Evolutionary conservation across 2,329 filamentous ascomycete genomes (phyloP).

Genomic region (Colletotrichum sp.): DNA sequence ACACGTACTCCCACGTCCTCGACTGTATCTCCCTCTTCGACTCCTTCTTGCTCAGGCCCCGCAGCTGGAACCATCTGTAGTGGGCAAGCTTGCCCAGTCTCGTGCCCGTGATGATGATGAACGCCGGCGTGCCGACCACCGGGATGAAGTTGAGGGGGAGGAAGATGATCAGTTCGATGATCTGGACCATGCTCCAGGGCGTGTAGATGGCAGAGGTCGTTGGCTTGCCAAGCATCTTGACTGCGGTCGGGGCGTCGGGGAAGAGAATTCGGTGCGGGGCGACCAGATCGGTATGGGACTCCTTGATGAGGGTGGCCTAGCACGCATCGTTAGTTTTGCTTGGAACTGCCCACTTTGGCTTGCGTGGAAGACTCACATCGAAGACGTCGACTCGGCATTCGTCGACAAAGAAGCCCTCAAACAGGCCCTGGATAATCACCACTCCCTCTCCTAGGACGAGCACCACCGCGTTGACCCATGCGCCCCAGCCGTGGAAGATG

Average conservation of each 20-base stretch:
- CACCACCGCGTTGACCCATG: slow-evolving; percentile 90
- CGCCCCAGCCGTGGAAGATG: slow-evolving; percentile 85
- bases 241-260: slow-evolving; percentile 71
- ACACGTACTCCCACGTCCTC: slow-evolving; percentile 83
- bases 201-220: slow-evolving; percentile 79
- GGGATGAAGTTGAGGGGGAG: slow-evolving; percentile 89
- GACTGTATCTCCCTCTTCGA: slow-evolving; percentile 71
- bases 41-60: slow-evolving; percentile 76
- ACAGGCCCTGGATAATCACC: slow-evolving; percentile 72
- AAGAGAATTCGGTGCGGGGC: slow-evolving; percentile 69
- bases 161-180: slow-evolving; percentile 80
- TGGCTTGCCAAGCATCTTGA: slow-evolving; percentile 83
- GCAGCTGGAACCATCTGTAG: slow-evolving; percentile 86
- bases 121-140: slow-evolving; percentile 81
- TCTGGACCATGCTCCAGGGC: slow-evolving; percentile 91
- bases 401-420: slow-evolving; percentile 83
- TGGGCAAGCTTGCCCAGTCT: slow-evolving; percentile 88
- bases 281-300: slow-evolving; percentile 73
- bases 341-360: neutral
- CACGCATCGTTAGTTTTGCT: slow-evolving; percentile 13
- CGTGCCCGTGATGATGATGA: slow-evolving; percentile 87
- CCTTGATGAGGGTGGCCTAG: slow-evolving; percentile 76
- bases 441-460: slow-evolving; percentile 84
- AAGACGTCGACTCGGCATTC: slow-evolving; percentile 83
- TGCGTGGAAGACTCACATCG: slow-evolving; percentile 61